Evolutionary conservation across 176 grass and related monocot species (phyloP).

Genomic region (Stipa capillata): DNA sequence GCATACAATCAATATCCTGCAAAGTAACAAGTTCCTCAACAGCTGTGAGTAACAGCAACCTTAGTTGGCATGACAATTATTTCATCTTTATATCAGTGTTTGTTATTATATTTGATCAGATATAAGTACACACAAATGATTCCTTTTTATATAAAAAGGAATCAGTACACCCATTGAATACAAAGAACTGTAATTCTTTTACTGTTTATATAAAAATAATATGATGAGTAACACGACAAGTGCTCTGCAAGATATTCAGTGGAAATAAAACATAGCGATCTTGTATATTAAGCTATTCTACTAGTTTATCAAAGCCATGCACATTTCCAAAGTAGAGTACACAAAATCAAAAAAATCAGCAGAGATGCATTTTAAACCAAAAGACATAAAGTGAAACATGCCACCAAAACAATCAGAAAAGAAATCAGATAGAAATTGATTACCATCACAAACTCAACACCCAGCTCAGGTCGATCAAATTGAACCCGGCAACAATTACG

Average conservation of each 20-base stretch:
- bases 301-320: not conserved
- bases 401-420: not conserved
- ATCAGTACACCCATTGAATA: not conserved
- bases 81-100: not conserved
- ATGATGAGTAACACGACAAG: not conserved
- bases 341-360: slow-evolving; percentile 1
- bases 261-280: not conserved
- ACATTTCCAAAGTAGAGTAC: not conserved
- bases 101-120: not conserved
- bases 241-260: not conserved
- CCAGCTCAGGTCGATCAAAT: slow-evolving; percentile 81
- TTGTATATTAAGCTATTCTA: not conserved
- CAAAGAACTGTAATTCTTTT: not conserved
- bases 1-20: slow-evolving; percentile 99
- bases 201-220: not conserved
- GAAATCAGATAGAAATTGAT: slow-evolving; percentile 18
- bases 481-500: slow-evolving; percentile 63
- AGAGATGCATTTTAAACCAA: slow-evolving; percentile 5
- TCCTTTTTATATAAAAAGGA: no score
- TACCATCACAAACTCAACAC: slow-evolving; percentile 86
- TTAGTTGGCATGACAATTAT: not conserved
- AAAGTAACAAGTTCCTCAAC: slow-evolving; percentile 21
- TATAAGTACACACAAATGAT: no score
- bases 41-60: not conserved
- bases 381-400: slow-evolving; percentile 3